Conservation (phyloP, 148 eudicot genomes). For the Simmondsia chinensis region DNA sequence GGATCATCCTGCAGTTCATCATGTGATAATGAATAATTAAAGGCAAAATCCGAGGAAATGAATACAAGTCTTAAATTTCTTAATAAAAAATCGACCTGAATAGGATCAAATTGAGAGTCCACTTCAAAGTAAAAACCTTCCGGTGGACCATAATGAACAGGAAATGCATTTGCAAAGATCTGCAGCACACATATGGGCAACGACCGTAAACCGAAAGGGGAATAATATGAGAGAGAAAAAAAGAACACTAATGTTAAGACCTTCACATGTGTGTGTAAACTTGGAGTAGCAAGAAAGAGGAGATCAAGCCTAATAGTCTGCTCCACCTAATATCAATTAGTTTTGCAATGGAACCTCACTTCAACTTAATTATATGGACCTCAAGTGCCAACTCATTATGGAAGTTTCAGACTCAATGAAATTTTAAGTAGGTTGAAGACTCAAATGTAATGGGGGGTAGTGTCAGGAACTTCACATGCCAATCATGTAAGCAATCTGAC, state of each 20-base stretch:
- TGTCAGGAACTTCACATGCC: too few species aligned
- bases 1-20: conserved; percentile 55
- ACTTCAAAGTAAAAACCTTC: conserved; percentile 68
- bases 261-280: too few species aligned
- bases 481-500: too few species aligned
- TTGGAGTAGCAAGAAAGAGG: background rate
- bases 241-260: background rate
- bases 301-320: too few species aligned
- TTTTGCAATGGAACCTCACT: too few species aligned
- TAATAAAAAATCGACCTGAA: conserved; percentile 45
- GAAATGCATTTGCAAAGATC: conserved; percentile 80
- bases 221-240: background rate
- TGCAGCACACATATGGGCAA: conserved; percentile 14
- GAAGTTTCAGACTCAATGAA: too few species aligned
- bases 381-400: too few species aligned
- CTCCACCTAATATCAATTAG: too few species aligned
- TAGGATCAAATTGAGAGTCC: conserved; percentile 19
- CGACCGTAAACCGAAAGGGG: background rate
- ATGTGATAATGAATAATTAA: background rate
- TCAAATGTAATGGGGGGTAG: too few species aligned
- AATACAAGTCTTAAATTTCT: background rate
- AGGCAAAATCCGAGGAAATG: background rate
- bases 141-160: conserved; percentile 71
- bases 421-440: too few species aligned
- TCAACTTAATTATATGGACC: too few species aligned